Evolutionary conservation across 1,139 yeast genomes (phyloP), one percentile per base, ranked within the genome.

Genomic region (Taphrina populina): DNA sequence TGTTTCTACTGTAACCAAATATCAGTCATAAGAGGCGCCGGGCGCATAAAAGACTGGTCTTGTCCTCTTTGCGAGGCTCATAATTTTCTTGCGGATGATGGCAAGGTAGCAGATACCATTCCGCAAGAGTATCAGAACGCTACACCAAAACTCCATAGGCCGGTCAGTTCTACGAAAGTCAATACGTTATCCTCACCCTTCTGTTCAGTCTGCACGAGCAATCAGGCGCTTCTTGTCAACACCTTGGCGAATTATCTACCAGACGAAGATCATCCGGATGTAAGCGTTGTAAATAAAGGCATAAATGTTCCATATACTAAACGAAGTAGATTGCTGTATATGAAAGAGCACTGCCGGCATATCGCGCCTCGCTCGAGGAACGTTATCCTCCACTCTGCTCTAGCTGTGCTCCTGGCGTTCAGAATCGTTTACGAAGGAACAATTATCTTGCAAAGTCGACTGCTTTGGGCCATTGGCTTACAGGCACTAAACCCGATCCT

Each of bases 181-280:
- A 35, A 26, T 4, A 41, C 33, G 24, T 45, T 56, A 17, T 36
- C 34, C 11, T 41, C 61, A 8, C 64, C 64, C 10, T 62, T 62
- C 43, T 62, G 64, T 33, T 41, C 56, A 13, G 46, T 46, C n/a
- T 62, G 64, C 30, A 41, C 45, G 23, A 45, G 51, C 33, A 62
- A 62, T 29, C 64, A 62, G 46, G 49, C 57, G n/a, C 39, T 62
- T 8, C 39, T 60, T 19, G 35, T 51, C 15, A 52, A 58, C n/a
- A 37, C 61, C 8, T 47, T 62, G 7, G 63, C 63, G n/a, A 37
- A 49, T 4, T 62, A 57, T 36, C 49, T 61, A 6, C 64, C 64
- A 1, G 59, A 52, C n/a, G 54, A 51, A 17, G 35, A 55, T 5
- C 52, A 62, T 40, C 60, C 62, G 4, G 62, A 61, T 33, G 61